phyloP scores from a whole-genome alignment of 2,329 filamentous ascomycete genomes.

The Coleophoma cylindrospora region DNA sequence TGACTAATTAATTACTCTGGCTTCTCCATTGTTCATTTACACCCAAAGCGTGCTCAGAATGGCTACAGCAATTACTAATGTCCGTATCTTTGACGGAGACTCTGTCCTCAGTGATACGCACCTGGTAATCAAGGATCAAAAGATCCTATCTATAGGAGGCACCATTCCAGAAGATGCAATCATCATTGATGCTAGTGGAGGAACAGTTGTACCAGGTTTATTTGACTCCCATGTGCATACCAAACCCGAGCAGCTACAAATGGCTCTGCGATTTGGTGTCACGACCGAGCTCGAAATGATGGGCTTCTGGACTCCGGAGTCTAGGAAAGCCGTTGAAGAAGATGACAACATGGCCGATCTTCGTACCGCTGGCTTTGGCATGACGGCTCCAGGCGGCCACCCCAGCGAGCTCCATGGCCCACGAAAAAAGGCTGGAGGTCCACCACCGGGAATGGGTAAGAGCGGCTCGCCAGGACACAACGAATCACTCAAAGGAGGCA shows the following conservation, averaged over 20 bases:
- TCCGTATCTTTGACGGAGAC: too few relatives aligned
- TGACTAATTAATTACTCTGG: too few relatives aligned
- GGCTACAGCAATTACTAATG: too few relatives aligned
- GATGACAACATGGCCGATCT: constrained; percentile 1
- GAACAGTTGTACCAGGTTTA: too few relatives aligned
- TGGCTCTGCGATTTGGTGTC: constrained; percentile 1
- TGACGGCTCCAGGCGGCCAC: constrained; percentile 1
- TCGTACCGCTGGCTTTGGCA: background rate
- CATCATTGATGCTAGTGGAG: too few relatives aligned
- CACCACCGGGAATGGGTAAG: background rate
- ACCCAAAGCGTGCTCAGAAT: too few relatives aligned
- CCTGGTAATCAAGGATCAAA: too few relatives aligned
- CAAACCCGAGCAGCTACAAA: background rate
- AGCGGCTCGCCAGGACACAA: too few relatives aligned
- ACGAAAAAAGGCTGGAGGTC: background rate
- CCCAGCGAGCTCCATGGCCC: background rate
- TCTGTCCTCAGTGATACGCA: too few relatives aligned
- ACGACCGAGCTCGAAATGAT: constrained; percentile 8
- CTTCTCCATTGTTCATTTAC: too few relatives aligned
- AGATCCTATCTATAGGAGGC: too few relatives aligned
- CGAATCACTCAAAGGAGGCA: background rate
- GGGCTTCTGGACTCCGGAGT: background rate
- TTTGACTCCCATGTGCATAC: constrained; percentile 9
- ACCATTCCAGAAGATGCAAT: too few relatives aligned
- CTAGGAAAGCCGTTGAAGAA: background rate